Evolutionary conservation across 495 filamentous ascomycete species (phyloP), one percentile per base, ranked within the genome.

Genomic region (Ascodesmis nigricans): DNA sequence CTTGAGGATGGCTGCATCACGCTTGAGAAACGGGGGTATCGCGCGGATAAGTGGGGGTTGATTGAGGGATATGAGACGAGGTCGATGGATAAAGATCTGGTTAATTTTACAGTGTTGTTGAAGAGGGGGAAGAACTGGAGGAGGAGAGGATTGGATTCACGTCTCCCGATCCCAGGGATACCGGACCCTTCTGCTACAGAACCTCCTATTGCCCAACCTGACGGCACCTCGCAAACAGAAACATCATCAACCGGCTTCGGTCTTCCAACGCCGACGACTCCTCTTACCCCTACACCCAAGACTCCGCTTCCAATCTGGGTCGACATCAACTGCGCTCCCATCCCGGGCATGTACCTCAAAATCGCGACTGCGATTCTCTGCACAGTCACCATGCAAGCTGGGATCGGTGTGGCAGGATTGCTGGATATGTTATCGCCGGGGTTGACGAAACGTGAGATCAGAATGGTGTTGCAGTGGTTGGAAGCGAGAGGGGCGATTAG

Each of bases 1-100:
- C 43, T 49, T 21, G 48, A 43, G 25, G 33, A 40, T 11, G 29
- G 50, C 40, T 38, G 35, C 23, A 47, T 43, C 3, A 36, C 38
- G 20, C 35, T 52, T 7, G 38, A 39, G 17, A 44, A 47, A 21
- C 42, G 40, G 13, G 44, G 38, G 11, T 52, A 48, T 33, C 38
- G 38, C 8, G 37, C 43, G 11, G 34, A 38, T 34, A 40, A 28
- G 6, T 36, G 37, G n/a, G 49, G 49, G 6, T 32, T 52, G 15
- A 47, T 52, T 6, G 42, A 52, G 19, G 49, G 49, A 7, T 52
- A 52, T 33, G 46, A 50, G 27, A 52, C 49, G 6, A 36, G 49
- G 20, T 38, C 36, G 5, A 52, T 52, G 49, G 43, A 43, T 18
- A 52, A 52, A 30, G 39, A 45, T 15, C 45, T 44, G 18, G 44